Conservation (phyloP, 2,329 filamentous ascomycete genomes). For the Fusarium sp. region DNA sequence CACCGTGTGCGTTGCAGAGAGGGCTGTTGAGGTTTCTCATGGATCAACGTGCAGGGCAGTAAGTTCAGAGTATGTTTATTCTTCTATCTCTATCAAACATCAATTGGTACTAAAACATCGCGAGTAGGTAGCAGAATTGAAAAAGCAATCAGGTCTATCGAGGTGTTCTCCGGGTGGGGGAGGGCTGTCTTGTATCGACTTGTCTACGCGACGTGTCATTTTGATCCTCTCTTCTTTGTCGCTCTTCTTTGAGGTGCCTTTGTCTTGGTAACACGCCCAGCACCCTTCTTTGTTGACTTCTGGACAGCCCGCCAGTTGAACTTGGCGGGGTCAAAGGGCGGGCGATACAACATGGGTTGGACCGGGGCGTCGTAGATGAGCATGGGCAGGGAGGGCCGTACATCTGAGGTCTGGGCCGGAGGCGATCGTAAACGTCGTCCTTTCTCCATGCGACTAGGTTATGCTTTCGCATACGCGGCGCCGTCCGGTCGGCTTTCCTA, state of each 20-base stretch:
- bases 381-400: neutral
- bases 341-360: neutral
- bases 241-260: neutral
- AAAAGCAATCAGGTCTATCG: neutral
- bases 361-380: neutral
- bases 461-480: neutral
- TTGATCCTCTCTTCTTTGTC: neutral
- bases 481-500: fast-evolving
- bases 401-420: neutral
- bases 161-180: neutral
- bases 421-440: fast-evolving
- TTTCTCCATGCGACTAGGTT: neutral
- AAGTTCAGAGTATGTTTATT: neutral
- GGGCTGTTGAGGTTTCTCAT: constrained; percentile 33
- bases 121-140: neutral
- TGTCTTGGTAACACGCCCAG: neutral
- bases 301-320: constrained; percentile 9
- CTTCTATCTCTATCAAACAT: neutral
- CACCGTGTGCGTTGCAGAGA: constrained; percentile 29
- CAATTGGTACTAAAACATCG: neutral
- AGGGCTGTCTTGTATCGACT: neutral
- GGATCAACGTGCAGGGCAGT: constrained; percentile 2
- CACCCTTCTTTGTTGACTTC: neutral
- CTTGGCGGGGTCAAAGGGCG: constrained; percentile 1
- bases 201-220: neutral